Conservation (phyloP, 2,329 filamentous ascomycete species). For the Colletotrichum higginsianum region DNA sequence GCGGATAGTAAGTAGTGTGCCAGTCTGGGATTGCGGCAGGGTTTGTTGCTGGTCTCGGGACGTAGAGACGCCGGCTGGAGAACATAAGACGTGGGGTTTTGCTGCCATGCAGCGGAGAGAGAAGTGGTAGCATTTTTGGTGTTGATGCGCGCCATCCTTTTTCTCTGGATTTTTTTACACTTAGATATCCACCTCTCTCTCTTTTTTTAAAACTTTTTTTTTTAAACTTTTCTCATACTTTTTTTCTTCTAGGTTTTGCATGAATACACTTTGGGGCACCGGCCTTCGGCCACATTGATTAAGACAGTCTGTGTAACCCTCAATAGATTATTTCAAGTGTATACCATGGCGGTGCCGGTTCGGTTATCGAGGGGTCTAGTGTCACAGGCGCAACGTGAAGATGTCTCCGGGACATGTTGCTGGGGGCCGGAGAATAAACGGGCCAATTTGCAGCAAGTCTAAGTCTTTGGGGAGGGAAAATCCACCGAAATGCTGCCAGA, state of each 20-base stretch:
- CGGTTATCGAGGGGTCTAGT: background rate
- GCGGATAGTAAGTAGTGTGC: background rate
- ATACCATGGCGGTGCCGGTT: background rate
- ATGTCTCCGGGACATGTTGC: too few species aligned
- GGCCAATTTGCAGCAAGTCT: too few species aligned
- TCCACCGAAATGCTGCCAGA: too few species aligned
- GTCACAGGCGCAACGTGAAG: background rate
- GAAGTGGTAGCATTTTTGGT: background rate
- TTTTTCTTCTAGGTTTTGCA: slow-evolving; percentile 20
- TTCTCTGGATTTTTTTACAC: background rate
- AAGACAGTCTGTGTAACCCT: background rate
- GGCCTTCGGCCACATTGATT: slow-evolving; percentile 3
- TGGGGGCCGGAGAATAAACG: too few species aligned
- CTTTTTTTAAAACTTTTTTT: background rate
- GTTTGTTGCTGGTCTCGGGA: background rate
- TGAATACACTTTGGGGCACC: slow-evolving; percentile 18
- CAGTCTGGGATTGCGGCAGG: background rate
- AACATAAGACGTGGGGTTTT: slow-evolving; percentile 12
- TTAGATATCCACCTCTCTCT: too few species aligned
- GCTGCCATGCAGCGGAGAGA: slow-evolving; percentile 6
- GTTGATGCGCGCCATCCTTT: background rate
- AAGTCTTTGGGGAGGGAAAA: too few species aligned
- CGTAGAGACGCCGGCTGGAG: background rate
- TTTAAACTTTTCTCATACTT: background rate
- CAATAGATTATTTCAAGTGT: background rate